Evolutionary conservation across 1,139 yeast species (phyloP), one percentile per base, ranked within the genome.

Genomic region (Suhomyces panamericanus): DNA sequence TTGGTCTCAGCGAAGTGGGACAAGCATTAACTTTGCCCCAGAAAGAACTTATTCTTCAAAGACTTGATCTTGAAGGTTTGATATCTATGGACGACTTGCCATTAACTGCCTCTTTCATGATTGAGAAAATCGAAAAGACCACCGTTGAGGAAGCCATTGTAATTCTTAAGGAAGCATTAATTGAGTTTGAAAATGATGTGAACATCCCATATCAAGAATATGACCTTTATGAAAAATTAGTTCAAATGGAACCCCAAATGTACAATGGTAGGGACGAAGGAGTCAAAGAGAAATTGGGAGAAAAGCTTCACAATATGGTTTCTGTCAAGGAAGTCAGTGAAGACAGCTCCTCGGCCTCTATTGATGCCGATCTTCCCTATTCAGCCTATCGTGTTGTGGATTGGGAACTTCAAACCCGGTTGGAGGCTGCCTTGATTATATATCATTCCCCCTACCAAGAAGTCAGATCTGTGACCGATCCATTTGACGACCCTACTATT

Each of bases 391-490:
- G 34, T 6, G n/a, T 49, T n/a, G 29, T 40, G 10, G 57, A 56
- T 37, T 56, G 59, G 60, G 41, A 39, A 13, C 46, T 57, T 9
- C 58, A 55, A 43, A 51, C 47, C 3, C 49, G 52, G 15, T 33
- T 50, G 17, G 60, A 57, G 32, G 61, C 60, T 14, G 52, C 53
- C 2, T 42, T 81, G 40, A 63, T 77, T 42, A 67, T 75, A 38
- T 81, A 67, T 56, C 77, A 74, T 58, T 81, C 85, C 1, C 85
- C 86, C 1, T 83, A 83, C 57, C 79, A 83, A 3, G 87, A 82
- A 59, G 85, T 83, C 7, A 69, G 88, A 50, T 71, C 87, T 9
- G 77, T 80, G 27, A 69, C 81, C 26, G 75, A 73, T 41, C 78
- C 82, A 14, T 62, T 60, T 37, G 85, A 81, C 56, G 83, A 80